Evolutionary conservation across 306 rosid genomes (phyloP), one percentile per base, ranked within the genome.

Genomic region (Neltuma alba): DNA sequence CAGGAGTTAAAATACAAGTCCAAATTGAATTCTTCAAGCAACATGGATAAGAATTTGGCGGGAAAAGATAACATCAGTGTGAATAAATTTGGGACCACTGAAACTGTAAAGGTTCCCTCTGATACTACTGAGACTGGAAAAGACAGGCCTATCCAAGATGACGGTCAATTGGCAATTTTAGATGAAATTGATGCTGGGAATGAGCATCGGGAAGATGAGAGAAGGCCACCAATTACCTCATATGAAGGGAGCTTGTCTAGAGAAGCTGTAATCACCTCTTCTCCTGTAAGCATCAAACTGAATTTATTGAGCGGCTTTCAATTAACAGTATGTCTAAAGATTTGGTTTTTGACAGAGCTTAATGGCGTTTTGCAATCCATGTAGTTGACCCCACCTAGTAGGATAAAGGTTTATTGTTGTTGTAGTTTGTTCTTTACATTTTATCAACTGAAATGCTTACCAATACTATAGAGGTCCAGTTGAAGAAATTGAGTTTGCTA

Each of bases 1-100:
- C 90, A 82, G 84, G 95, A 90, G 80, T 73, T 92, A 61, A 27
- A 90, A 48, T 82, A 83, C 77, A 73, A 75, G 21, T 78, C 84
- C 65, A 85, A 83, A 79, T 44, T 37, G 75, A 79, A 81, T 34
- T 64, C 82, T 31, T 38, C 80, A 5, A 72, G 79, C 62, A 58
- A 21, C 65, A 63, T 21, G 68, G 42, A 33, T 73, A 70, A 57
- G 65, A 82, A 33, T 55, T 50, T 54, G 55, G 83, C 28, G 23
- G 79, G 40, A 82, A 80, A 76, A 44, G 61, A 65, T 47, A 27
- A n/a, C 50, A 20, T 54, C 2, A 41, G 73, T 34, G 50, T 45
- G 52, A 72, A 64, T 31, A 80, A 72, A 57, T 76, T 37, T 40
- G 57, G 48, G 54, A 37, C 81, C 34, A 27, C 76, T 69, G 78